Percentiles rank a stretch among this genome's conserved stretches.
These are phyloP conservation scores for Stagonosporopsis chrysanthemi DNA, from an alignment of 2,329 filamentous ascomycete species.

Conservation along the genomic window DNA sequence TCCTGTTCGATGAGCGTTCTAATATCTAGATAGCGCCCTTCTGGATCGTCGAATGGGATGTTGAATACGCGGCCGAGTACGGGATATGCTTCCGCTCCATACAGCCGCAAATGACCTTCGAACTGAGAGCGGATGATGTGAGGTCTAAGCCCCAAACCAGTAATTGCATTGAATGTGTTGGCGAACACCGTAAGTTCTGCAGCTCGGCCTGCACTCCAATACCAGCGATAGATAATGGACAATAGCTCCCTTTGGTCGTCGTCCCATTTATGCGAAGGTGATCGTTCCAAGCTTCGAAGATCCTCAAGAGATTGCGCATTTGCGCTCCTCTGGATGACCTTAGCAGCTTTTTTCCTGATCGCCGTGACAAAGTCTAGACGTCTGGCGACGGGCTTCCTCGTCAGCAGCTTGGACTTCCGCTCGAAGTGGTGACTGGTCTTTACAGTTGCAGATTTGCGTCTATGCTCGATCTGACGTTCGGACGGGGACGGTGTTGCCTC, in stretches of 20 bases:
- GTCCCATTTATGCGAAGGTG: slow-evolving; percentile 10
- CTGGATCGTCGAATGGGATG: slow-evolving; percentile 19
- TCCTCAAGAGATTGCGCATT: neutral
- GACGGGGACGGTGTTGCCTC: neutral
- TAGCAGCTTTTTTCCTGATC: neutral
- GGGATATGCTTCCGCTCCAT: slow-evolving; percentile 15
- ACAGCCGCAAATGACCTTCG: slow-evolving; percentile 9
- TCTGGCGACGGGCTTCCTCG: neutral
- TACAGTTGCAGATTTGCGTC: neutral
- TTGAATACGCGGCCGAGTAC: slow-evolving; percentile 9
- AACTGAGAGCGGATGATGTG: slow-evolving; percentile 4
- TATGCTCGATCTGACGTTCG: neutral
- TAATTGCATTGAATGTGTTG: slow-evolving; percentile 20
- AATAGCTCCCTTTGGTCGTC: slow-evolving; percentile 19
- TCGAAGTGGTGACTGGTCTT: neutral
- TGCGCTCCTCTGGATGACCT: neutral
- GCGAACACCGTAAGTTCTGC: neutral
- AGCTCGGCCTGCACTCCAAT: slow-evolving; percentile 1
- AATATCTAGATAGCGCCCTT: slow-evolving; percentile 8
- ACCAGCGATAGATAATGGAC: slow-evolving; percentile 15
- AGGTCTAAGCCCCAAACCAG: slow-evolving; percentile 4
- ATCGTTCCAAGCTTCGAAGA: neutral
- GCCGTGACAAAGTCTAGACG: neutral
- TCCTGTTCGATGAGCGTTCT: slow-evolving; percentile 11
- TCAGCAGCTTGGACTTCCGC: neutral